Conservation (phyloP, 75 land plant genomes). For the Adiantum capillusveneris region DNA sequence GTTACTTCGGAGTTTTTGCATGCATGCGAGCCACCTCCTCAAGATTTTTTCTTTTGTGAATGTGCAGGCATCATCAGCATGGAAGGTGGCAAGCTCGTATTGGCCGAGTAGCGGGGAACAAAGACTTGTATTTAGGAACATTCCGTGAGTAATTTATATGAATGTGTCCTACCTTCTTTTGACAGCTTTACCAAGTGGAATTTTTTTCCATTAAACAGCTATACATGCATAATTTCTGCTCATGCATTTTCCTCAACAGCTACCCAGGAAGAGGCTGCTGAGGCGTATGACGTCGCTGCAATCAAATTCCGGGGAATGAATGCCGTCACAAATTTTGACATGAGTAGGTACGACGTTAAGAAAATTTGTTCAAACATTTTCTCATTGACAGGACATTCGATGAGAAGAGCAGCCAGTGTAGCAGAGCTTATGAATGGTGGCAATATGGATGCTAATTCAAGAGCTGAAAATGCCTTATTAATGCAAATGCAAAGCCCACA, state of each 20-base stretch:
- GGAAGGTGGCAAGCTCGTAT: slow-evolving; percentile 92
- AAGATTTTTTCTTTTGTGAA: no score
- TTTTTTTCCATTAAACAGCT: no score
- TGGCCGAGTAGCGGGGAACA: slow-evolving; percentile 82
- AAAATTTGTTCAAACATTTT: slow-evolving; percentile 62
- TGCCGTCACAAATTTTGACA: no score
- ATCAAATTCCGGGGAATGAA: slow-evolving; percentile 77
- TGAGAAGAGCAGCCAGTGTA: slow-evolving; percentile 38
- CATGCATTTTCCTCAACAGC: no score
- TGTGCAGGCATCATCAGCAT: slow-evolving; percentile 73
- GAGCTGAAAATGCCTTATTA: background rate
- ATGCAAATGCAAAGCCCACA: background rate
- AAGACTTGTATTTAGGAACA: slow-evolving; percentile 76
- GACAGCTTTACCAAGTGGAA: no score
- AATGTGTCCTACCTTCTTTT: no score
- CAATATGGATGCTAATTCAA: background rate
- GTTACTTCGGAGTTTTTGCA: no score
- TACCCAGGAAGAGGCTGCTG: slow-evolving; percentile 87
- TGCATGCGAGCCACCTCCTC: no score
- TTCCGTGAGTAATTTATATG: slow-evolving; percentile 64
- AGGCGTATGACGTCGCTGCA: slow-evolving; percentile 85
- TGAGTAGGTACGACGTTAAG: slow-evolving; percentile 70
- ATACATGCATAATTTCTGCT: background rate
- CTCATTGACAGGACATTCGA: slow-evolving; percentile 55
- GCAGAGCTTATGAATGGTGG: background rate